Conservation (phyloP, 495 filamentous ascomycete genomes). For the Umbilicaria muhlenbergii region DNA sequence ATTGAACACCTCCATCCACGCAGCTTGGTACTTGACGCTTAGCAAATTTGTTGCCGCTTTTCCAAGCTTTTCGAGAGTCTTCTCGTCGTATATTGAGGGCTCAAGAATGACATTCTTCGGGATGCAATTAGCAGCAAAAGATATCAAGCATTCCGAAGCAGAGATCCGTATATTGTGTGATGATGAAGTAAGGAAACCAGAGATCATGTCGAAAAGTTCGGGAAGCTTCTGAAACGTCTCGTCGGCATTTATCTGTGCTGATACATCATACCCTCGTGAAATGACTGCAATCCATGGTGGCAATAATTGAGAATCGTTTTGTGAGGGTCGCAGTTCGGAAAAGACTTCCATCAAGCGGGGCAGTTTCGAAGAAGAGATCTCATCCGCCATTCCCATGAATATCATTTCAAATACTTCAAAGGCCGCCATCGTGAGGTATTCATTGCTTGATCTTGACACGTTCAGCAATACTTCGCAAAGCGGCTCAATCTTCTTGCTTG, state of each 20-base stretch:
- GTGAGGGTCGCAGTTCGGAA: conserved; percentile 71
- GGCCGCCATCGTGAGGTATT: conserved; percentile 86
- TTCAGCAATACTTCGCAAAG: conserved; percentile 78
- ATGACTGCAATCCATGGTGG: conserved; percentile 94
- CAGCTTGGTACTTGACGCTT: conserved; percentile 78
- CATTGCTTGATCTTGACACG: conserved; percentile 76
- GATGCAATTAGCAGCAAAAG: conserved; percentile 76
- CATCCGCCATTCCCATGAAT: conserved; percentile 77
- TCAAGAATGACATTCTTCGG: conserved; percentile 67
- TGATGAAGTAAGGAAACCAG: conserved; percentile 64
- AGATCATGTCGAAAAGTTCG: conserved; percentile 59
- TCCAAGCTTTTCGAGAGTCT: conserved; percentile 60
- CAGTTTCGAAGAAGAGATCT: conserved; percentile 72
- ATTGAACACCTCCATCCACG: conserved; percentile 92
- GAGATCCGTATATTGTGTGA: conserved; percentile 87
- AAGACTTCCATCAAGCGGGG: conserved; percentile 78
- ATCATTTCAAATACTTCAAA: conserved; percentile 96
- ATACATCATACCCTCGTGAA: conserved; percentile 86
- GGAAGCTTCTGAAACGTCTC: conserved; percentile 83
- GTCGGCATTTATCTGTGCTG: conserved; percentile 66
- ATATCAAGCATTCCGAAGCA: conserved; percentile 85
- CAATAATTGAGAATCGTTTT: conserved; percentile 80
- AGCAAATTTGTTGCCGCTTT: conserved; percentile 53
- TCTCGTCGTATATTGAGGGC: conserved; percentile 78
- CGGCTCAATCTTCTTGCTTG: conserved; percentile 84